These are phyloP conservation scores for Exserohilum turcica DNA, from an alignment of 2,329 filamentous ascomycete genomes.

Conservation along the genomic window DNA sequence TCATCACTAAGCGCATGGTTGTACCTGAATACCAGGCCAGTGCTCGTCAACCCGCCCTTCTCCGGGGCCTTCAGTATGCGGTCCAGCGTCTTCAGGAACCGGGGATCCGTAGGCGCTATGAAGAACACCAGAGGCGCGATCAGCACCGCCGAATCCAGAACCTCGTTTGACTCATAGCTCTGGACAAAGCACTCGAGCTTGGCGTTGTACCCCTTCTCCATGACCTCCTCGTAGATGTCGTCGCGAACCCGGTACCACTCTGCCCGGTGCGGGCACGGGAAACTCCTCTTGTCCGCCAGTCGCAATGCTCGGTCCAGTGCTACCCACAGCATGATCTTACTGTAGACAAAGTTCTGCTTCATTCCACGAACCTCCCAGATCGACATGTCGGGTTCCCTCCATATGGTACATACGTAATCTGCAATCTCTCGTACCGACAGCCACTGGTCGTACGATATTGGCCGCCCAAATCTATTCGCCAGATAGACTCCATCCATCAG, in stretches of 20 bases:
- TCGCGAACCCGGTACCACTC: conserved; percentile 72
- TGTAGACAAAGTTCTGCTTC: conserved; percentile 79
- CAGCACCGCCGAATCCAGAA: conserved; percentile 74
- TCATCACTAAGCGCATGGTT: conserved; percentile 71
- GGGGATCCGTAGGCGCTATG: conserved; percentile 75
- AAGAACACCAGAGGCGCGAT: conserved; percentile 82
- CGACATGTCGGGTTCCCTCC: conserved; percentile 73
- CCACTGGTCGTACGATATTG: conserved; percentile 76
- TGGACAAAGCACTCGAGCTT: conserved; percentile 73
- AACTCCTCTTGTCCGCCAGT: conserved; percentile 73
- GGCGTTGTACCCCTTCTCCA: conserved; percentile 77
- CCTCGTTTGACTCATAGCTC: conserved; percentile 73
- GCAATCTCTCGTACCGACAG: conserved; percentile 69
- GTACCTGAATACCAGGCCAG: conserved; percentile 77
- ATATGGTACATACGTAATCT: conserved; percentile 72
- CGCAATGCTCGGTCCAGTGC: conserved; percentile 77
- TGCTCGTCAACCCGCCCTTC: conserved; percentile 75
- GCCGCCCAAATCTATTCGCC: conserved; percentile 80
- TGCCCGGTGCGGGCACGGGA: conserved; percentile 72
- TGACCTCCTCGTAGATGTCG: conserved; percentile 73
- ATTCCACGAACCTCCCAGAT: conserved; percentile 81
- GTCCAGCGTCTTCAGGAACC: conserved; percentile 74
- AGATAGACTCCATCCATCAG: conserved; percentile 78
- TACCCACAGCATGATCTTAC: conserved; percentile 85
- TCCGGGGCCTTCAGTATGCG: conserved; percentile 73